Evolutionary conservation across 148 eudicot genomes (phyloP).

Genomic region (Rhododendron mucronatum): DNA sequence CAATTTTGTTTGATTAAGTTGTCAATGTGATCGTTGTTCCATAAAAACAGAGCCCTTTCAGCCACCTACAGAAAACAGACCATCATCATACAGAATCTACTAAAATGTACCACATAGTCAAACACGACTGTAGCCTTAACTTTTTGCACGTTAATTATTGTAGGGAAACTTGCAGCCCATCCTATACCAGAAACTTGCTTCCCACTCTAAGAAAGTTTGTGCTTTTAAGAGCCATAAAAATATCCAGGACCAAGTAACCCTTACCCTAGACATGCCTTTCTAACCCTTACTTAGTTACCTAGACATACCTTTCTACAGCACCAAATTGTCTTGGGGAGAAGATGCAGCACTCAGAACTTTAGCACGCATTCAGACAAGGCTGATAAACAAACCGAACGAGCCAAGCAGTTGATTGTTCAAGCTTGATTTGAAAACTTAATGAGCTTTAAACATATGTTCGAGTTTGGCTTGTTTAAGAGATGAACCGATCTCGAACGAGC

Average conservation of each 20-base stretch:
- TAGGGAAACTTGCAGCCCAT: not conserved
- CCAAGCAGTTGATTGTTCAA: not conserved
- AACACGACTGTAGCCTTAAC: not conserved
- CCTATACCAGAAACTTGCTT: not conserved
- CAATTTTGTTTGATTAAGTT: slow-evolving; percentile 40
- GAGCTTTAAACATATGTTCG: not conserved
- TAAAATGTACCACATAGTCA: not conserved
- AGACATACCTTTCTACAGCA: not conserved
- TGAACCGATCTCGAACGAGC: not conserved
- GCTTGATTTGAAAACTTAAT: no score
- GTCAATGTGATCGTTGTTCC: slow-evolving; percentile 47
- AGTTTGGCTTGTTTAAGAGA: not conserved
- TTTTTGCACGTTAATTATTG: not conserved
- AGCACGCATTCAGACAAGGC: not conserved
- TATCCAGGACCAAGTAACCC: not conserved
- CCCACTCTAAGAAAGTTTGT: not conserved
- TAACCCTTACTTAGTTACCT: not conserved
- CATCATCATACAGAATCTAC: not conserved
- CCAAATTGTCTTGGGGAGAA: not conserved
- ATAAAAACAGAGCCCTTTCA: slow-evolving; percentile 40
- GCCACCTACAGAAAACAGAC: slow-evolving; percentile 28
- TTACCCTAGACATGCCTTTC: no score
- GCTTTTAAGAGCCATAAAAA: not conserved
- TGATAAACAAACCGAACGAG: not conserved
- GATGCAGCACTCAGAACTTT: not conserved